A percentile compares a stretch with the other conserved stretches of the same genome.
These are phyloP conservation scores for Aspergillus sclerotialis DNA, from an alignment of 2,329 filamentous ascomycete species.

Conservation along the genomic window DNA sequence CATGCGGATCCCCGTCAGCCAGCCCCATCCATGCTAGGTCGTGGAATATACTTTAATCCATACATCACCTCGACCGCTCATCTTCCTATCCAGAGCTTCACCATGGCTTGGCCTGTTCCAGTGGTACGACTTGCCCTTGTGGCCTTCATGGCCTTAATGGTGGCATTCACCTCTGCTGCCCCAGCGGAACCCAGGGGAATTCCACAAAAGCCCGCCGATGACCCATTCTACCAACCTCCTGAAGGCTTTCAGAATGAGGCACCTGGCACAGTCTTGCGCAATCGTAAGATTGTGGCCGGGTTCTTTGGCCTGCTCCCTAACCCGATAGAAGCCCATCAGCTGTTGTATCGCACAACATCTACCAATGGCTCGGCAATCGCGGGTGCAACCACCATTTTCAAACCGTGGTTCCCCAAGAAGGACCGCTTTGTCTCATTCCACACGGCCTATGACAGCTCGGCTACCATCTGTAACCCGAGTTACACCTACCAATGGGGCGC, in stretches of 20 bases:
- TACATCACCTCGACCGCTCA: no score
- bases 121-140: not conserved
- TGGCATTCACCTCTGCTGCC: not conserved
- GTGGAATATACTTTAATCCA: no score
- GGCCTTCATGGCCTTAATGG: not conserved
- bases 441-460: conserved; percentile 26
- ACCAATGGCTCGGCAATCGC: conserved; percentile 30
- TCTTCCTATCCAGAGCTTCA: no score
- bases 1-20: no score
- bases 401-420: conserved; percentile 20
- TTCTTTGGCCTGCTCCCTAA: conserved; percentile 16
- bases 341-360: conserved; percentile 38
- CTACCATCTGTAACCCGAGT: conserved; percentile 19
- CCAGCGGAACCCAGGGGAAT: conserved; percentile 1
- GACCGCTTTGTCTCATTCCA: conserved; percentile 38
- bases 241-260: conserved; percentile 13
- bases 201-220: conserved; percentile 9
- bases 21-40: no score
- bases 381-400: conserved; percentile 35
- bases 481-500: conserved; percentile 27
- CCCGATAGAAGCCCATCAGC: conserved; percentile 24
- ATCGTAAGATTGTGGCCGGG: conserved; percentile 12
- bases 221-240: conserved; percentile 22
- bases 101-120: no score
- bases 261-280: conserved; percentile 17